Conservation (phyloP, 495 filamentous ascomycete species). For the Penicillium nucicola region DNA sequence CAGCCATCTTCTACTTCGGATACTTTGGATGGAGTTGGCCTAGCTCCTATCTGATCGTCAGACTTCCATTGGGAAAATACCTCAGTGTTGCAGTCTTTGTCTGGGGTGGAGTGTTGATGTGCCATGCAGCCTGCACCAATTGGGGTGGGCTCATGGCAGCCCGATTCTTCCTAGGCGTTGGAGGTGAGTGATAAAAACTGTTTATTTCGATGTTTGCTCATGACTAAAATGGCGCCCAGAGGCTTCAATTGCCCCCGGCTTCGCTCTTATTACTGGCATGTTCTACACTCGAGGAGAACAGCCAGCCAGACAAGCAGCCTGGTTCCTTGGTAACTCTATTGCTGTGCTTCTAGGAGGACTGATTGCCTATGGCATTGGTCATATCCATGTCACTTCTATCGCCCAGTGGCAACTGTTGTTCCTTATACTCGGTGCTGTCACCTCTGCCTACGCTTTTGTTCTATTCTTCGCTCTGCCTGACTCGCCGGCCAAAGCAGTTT, state of each 20-base stretch:
- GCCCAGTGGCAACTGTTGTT: conserved; percentile 39
- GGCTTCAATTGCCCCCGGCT: conserved; percentile 54
- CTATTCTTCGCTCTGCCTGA: conserved; percentile 46
- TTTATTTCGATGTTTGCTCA: background rate
- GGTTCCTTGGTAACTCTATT: conserved; percentile 51
- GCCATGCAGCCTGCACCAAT: conserved; percentile 45
- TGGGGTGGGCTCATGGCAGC: conserved; percentile 48
- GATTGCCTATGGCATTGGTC: conserved; percentile 42
- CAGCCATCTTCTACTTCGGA: conserved; percentile 48
- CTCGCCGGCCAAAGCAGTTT: conserved; percentile 43
- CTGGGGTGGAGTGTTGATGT: conserved; percentile 32
- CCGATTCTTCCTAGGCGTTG: conserved; percentile 52
- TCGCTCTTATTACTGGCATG: conserved; percentile 56
- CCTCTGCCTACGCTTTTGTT: conserved; percentile 35
- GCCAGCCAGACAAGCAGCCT: conserved; percentile 50
- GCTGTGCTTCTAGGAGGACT: conserved; percentile 47
- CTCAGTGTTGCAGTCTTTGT: conserved; percentile 29
- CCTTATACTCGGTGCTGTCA: conserved; percentile 35
- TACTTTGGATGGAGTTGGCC: conserved; percentile 50
- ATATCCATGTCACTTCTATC: conserved; percentile 21
- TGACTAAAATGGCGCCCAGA: conserved; percentile 21
- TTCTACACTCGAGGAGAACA: conserved; percentile 54
- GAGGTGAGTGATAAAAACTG: conserved; percentile 4
- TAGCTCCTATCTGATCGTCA: conserved; percentile 48
- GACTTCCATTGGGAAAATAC: conserved; percentile 52